Base-by-base conservation (phyloP, 495 filamentous ascomycete genomes). In the Penicillium salamii region DNA sequence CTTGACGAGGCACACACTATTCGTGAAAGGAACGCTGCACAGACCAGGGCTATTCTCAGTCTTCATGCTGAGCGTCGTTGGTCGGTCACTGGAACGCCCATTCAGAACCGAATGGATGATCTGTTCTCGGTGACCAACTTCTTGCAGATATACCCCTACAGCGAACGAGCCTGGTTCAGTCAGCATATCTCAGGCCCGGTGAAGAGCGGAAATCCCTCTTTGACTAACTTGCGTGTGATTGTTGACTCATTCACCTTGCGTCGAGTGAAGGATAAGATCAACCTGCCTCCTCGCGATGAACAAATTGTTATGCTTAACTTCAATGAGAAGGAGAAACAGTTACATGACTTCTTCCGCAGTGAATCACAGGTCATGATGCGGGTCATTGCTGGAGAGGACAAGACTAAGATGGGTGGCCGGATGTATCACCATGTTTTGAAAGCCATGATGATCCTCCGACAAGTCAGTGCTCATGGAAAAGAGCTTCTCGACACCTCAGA, bases 1-100 rank as follows among this genome's bases (percentile, higher is more conserved):
- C 79, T 98, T 20, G 93, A 98, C 59, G 93, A 98, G 68, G 93
- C 91, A 12, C 93, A 98, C 69, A 86, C 84, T 59, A 97, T 98
- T 55, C 85, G 93, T 8, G 89, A 95, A 57, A 87, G 89, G 53
- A 77, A 73, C 14, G 92, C 91, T 0, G 71, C 84, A 44, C 85
- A 90, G 42, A 91, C 89, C 9, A 87, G 90, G 61, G 85, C 88
- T 1, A 85, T 92, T n/a, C 87, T 90, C 54, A 77, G 81, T n/a
- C 74, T 98, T 9, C 77, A 86, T 42, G 87, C 90, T 5, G 79
- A 88, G 57, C 82, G 93, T 19, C 84, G 91, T 14, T 98, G 93
- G 93, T 91, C 93, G 1, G 90, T 98, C 7, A 97, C 93, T 2
- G 91, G 92, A 36, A 95, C 90, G 0, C 89, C 91, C 0, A 86